Conservation (phyloP, 257 asterid species). For the Ligustrum vulgare region DNA sequence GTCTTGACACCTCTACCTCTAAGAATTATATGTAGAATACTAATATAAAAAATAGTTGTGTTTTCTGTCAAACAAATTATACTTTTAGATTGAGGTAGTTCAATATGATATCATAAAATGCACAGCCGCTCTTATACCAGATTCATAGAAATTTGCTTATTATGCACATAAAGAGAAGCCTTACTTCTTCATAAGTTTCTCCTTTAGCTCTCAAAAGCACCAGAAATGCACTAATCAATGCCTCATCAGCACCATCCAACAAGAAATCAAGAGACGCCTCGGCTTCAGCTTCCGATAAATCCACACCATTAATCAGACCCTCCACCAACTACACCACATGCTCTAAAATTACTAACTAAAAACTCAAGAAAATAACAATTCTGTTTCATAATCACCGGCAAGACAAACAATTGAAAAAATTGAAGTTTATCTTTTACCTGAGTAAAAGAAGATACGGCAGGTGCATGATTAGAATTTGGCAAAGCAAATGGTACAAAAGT, state of each 20-base stretch:
- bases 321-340: conserved; percentile 62
- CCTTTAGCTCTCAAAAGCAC: conserved; percentile 97
- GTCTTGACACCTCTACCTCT: not conserved
- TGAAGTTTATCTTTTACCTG: conserved; percentile 32
- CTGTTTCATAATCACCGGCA: not conserved
- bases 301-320: conserved; percentile 66
- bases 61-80: not conserved
- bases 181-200: conserved; percentile 87
- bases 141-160: not conserved
- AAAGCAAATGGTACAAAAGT: conserved; percentile 28
- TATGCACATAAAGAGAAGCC: conserved; percentile 20
- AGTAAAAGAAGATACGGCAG: conserved; percentile 41
- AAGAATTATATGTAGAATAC: not conserved
- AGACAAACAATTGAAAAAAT: not conserved
- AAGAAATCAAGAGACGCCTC: conserved; percentile 83
- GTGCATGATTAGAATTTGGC: conserved; percentile 32
- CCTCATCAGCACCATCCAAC: conserved; percentile 88
- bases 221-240: conserved; percentile 88
- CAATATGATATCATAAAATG: not conserved
- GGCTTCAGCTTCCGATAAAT: conserved; percentile 81
- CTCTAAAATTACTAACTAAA: not conserved
- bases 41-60: too few relatives aligned
- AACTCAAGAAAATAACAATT: not conserved
- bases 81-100: not conserved
- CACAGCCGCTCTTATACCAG: not conserved